phyloP scores from a whole-genome alignment of 2,329 filamentous ascomycete genomes.

The Lithohypha guttulata region DNA sequence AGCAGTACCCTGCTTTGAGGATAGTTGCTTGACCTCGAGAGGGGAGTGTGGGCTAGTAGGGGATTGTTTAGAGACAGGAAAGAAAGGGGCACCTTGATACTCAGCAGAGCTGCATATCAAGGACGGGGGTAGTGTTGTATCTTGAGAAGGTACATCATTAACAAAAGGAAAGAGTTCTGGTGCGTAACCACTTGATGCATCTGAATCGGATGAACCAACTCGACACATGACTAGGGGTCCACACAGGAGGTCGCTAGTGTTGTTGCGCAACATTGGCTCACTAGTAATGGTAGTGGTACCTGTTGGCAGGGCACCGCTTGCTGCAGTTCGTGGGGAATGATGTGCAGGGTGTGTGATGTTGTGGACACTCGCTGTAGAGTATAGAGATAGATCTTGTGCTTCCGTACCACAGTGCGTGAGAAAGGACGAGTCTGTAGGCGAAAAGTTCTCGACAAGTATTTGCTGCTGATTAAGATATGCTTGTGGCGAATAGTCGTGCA shows the following conservation, averaged over 20 bases:
- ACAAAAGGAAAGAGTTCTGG: conserved; percentile 11
- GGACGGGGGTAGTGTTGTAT: conserved; percentile 23
- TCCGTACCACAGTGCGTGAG: conserved; percentile 22
- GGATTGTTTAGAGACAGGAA: conserved; percentile 27
- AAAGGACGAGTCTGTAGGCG: conserved; percentile 14
- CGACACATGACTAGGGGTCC: conserved; percentile 35
- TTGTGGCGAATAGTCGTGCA: conserved; percentile 33
- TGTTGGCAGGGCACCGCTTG: conserved; percentile 23
- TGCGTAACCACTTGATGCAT: conserved; percentile 13
- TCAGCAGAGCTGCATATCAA: conserved; percentile 10
- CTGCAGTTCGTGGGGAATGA: conserved; percentile 17
- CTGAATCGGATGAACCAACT: conserved; percentile 32
- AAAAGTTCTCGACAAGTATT: conserved; percentile 21
- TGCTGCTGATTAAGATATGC: conserved; percentile 32
- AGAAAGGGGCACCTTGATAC: conserved; percentile 25
- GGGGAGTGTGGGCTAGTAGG: conserved; percentile 28
- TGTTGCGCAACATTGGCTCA: conserved; percentile 35
- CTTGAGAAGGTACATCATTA: conserved; percentile 23
- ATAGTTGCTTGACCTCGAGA: conserved; percentile 41
- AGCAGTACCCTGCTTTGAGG: conserved; percentile 37
- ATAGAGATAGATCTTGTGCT: no score
- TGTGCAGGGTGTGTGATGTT: no score
- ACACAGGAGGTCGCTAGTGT: conserved; percentile 36
- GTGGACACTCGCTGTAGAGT: no score
- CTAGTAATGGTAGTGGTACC: conserved; percentile 24